Conservation (phyloP, 2,329 filamentous ascomycete species). For the Xylaria multiplex region DNA sequence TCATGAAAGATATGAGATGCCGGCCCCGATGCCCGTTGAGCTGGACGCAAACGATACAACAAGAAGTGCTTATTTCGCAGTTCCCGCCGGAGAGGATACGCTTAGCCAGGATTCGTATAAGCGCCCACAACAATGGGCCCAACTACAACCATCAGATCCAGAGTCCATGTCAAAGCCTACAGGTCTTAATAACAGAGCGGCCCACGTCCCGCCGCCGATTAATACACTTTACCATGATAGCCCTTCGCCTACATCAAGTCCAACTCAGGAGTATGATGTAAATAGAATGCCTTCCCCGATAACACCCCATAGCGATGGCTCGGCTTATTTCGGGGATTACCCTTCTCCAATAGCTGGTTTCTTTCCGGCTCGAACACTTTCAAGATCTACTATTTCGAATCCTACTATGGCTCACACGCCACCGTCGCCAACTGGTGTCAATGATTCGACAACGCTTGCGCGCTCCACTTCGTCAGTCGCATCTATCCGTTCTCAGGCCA, state of each 20-base stretch:
- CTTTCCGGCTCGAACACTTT: slow-evolving; percentile 46
- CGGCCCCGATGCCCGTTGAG: slow-evolving; percentile 60
- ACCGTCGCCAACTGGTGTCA: slow-evolving; percentile 41
- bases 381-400: slow-evolving; percentile 44
- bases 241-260: slow-evolving; percentile 48
- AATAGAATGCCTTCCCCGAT: slow-evolving; percentile 59
- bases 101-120: slow-evolving; percentile 61
- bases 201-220: slow-evolving; percentile 25
- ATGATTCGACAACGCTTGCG: slow-evolving; percentile 41
- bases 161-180: slow-evolving; percentile 54
- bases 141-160: slow-evolving; percentile 61
- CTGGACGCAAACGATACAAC: slow-evolving; percentile 57
- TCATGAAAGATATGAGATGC: slow-evolving; percentile 64
- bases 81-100: slow-evolving; percentile 54
- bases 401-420: slow-evolving; percentile 42
- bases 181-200: slow-evolving; percentile 4
- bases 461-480: slow-evolving; percentile 47
- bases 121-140: slow-evolving; percentile 60
- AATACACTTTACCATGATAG: slow-evolving; percentile 49
- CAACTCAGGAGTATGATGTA: slow-evolving; percentile 51
- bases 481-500: slow-evolving; percentile 38
- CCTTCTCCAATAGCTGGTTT: slow-evolving; percentile 57
- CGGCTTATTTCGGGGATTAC: slow-evolving; percentile 51
- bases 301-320: slow-evolving; percentile 58
- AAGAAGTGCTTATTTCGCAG: slow-evolving; percentile 53